Evolutionary conservation across 1,284 basidiomycete species (phyloP).

Genomic region (Moesziomyces sp.): DNA sequence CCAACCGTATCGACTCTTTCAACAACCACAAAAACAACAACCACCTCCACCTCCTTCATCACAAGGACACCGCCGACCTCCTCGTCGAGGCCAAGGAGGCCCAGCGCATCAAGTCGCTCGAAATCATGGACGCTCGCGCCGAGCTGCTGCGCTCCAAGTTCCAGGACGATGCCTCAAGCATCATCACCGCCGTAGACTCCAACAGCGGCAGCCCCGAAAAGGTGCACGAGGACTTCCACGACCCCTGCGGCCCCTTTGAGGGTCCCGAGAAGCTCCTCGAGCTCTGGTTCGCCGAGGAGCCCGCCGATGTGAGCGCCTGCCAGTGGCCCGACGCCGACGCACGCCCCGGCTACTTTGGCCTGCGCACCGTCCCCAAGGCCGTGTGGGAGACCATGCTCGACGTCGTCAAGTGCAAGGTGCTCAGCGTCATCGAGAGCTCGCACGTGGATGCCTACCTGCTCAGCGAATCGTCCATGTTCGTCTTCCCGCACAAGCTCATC

Average conservation of each 20-base stretch:
- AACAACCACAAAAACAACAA: conserved; percentile 6
- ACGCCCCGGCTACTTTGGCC: conserved; percentile 71
- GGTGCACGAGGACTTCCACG: conserved; percentile 34
- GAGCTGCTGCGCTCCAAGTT: conserved; percentile 36
- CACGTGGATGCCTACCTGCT: conserved; percentile 95
- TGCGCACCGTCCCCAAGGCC: conserved; percentile 79
- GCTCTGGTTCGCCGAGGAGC: conserved; percentile 86
- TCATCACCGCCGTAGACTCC: conserved; percentile 41
- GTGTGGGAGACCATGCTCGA: conserved; percentile 98
- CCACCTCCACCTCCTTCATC: conserved; percentile 16
- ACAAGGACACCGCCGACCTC: conserved; percentile 47
- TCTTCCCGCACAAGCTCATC: conserved; percentile 94
- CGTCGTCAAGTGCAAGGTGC: conserved; percentile 95
- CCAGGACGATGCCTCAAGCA: conserved; percentile 33
- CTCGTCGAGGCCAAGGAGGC: conserved; percentile 47
- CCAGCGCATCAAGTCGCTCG: conserved; percentile 43
- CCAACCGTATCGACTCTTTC: conserved; percentile 43
- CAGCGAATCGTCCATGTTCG: conserved; percentile 97
- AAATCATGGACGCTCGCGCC: conserved; percentile 47
- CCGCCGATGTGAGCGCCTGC: conserved; percentile 66
- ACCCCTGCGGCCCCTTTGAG: conserved; percentile 66
- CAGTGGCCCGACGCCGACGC: conserved; percentile 36
- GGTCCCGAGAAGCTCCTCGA: conserved; percentile 94
- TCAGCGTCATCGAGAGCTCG: conserved; percentile 85
- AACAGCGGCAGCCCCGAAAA: conserved; percentile 35